Conservation (phyloP, 2,329 filamentous ascomycete genomes). For the Epichloe gansuensis region DNA sequence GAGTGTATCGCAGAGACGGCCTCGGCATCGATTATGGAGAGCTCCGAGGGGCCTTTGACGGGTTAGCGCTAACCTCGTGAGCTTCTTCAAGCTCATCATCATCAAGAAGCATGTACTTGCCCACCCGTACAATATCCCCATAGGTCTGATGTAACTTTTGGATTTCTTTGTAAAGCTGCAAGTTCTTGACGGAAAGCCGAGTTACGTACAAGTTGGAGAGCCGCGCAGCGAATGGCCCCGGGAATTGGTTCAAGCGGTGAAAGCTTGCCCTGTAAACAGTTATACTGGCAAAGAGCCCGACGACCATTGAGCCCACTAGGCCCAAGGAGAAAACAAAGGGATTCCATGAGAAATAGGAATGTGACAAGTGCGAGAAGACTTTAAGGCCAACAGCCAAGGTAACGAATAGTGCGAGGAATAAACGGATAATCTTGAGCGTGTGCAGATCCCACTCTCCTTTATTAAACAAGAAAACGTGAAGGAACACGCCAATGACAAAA, state of each 20-base stretch:
- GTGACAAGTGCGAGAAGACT: background rate
- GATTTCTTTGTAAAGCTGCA: constrained; percentile 15
- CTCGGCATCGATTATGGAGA: constrained; percentile 19
- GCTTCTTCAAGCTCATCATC: background rate
- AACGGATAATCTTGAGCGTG: constrained; percentile 1
- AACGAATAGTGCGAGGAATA: background rate
- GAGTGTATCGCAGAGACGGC: constrained; percentile 18
- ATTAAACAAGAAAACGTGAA: constrained; percentile 13
- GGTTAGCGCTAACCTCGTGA: background rate
- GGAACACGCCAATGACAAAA: constrained; percentile 10
- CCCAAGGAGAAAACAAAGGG: background rate
- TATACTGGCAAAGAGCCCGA: constrained; percentile 8
- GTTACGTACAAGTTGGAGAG: constrained; percentile 16
- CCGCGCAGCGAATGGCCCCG: constrained; percentile 15
- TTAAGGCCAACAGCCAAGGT: background rate
- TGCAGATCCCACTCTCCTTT: constrained; percentile 16
- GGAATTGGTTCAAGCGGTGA: constrained; percentile 16
- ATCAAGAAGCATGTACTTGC: constrained; percentile 1
- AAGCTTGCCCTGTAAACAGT: constrained; percentile 12
- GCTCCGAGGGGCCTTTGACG: constrained; percentile 16
- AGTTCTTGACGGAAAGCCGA: constrained; percentile 10
- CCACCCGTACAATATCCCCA: constrained; percentile 19
- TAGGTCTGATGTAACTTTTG: constrained; percentile 16
- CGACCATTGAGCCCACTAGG: background rate
- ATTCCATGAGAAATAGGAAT: background rate